Evolutionary conservation across 441 rosid species (phyloP), one percentile per base, ranked within the genome.

Genomic region (Erodium chrysanthum): DNA sequence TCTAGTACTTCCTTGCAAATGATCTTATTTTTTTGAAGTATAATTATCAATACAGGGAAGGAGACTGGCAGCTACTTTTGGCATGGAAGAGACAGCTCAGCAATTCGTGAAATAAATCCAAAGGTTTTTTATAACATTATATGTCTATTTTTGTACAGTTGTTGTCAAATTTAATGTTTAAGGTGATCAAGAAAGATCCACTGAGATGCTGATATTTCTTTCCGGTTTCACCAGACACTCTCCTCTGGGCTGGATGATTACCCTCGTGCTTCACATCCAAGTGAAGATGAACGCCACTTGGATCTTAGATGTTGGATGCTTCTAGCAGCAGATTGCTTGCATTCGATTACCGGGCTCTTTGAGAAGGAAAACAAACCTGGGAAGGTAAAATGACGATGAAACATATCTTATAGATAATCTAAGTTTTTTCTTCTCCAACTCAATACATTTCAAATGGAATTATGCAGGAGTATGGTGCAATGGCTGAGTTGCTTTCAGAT

Each of bases 231-330:
- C 67, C 81, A 96, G 98, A 77, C 97, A 21, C 85, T 96, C 29
- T 85, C 96, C 52, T 92, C 99, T 62, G 99, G 99, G 71, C 80
- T 96, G 65, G 99, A 96, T 78, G 98, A 96, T 82, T 92, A 90
- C 79, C 99, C 99, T 0, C 96, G 96, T 64, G 97, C 99, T 72
- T 96, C 97, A 44, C 99, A 92, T 77, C 97, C 98, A 50, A 88
- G 76, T 78, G 92, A 78, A 63, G 94, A 92, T 68, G 99, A 96
- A 77, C 92, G 88, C 15, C 99, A 96, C 74, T 70, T 96, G 79
- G 99, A 96, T 85, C 98, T 96, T 71, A 89, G 98, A 81, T 90
- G 97, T 78, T 96, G 98, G 99, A 92, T 96, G 93, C 90, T 86
- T 79, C 97, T 96, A 33, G 98, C 97, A 44, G 97, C 97, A 69